A percentile compares a stretch with the other conserved stretches of the same genome.
These are phyloP conservation scores for Trapa bicornis DNA, from an alignment of 345 rosid species.

Conservation along the genomic window DNA sequence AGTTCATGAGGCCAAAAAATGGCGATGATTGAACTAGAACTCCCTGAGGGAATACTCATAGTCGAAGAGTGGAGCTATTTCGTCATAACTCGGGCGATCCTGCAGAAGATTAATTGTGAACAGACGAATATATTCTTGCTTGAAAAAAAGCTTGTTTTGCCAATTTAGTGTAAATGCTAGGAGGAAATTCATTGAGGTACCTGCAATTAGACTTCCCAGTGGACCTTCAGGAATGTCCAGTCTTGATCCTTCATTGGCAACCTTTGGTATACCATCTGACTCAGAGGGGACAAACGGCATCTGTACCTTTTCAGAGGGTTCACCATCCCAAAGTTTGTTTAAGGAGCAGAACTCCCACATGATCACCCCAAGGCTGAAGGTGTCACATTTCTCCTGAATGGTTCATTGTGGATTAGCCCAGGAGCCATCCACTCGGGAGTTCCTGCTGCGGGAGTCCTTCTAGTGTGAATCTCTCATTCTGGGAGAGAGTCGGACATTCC, in stretches of 20 bases:
- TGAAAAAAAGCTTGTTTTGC: not conserved
- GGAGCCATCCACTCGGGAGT: constrained; percentile 99
- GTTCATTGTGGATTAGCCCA: constrained; percentile 81
- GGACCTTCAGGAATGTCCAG: constrained; percentile 91
- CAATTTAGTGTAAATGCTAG: not conserved
- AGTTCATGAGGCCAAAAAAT: not conserved
- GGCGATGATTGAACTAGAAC: constrained; percentile 1
- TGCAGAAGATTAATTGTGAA: constrained; percentile 9
- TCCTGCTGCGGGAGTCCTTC: constrained; percentile 85
- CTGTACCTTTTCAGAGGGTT: constrained; percentile 76
- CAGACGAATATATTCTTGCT: not conserved
- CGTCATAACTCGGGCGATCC: constrained; percentile 72
- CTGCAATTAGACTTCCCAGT: constrained; percentile 76
- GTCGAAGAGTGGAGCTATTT: constrained; percentile 75
- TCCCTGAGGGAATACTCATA: constrained; percentile 73
- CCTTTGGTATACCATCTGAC: constrained; percentile 74
- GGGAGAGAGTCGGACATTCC: constrained; percentile 95
- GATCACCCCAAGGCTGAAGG: constrained; percentile 94
- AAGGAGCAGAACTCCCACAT: constrained; percentile 98
- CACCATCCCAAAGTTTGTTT: constrained; percentile 93
- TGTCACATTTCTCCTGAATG: constrained; percentile 89
- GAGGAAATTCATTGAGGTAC: constrained; percentile 16
- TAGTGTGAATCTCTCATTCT: constrained; percentile 56
- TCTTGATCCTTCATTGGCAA: constrained; percentile 79
- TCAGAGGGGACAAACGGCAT: not conserved